Conservation (phyloP, 495 filamentous ascomycete species). For the Oidiodendron maius region DNA sequence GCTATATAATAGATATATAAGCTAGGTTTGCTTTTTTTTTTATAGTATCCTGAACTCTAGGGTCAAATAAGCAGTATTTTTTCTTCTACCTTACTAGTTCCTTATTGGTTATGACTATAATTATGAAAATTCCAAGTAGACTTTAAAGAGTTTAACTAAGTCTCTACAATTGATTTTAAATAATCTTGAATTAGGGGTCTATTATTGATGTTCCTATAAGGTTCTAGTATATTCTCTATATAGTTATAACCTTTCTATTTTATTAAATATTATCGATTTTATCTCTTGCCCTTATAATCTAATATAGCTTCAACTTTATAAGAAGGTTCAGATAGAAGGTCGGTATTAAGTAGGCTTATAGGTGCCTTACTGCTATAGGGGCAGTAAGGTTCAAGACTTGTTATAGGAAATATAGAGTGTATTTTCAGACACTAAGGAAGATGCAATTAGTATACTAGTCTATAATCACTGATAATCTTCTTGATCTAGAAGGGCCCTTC, state of each 20-base stretch:
- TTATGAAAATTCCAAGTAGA: too few relatives aligned
- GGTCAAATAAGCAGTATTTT: too few relatives aligned
- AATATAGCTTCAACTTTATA: background rate
- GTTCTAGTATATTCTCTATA: background rate
- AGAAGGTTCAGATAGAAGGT: background rate
- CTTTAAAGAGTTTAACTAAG: too few relatives aligned
- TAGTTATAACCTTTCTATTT: background rate
- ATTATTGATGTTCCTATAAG: slow-evolving; percentile 2
- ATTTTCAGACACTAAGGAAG: background rate
- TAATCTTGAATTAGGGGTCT: too few relatives aligned
- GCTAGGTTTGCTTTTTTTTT: too few relatives aligned
- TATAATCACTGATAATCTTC: background rate
- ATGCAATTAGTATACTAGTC: background rate
- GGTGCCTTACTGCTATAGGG: background rate
- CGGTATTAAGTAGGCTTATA: background rate
- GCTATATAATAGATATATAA: too few relatives aligned
- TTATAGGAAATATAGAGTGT: background rate
- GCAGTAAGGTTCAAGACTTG: background rate
- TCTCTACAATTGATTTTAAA: too few relatives aligned
- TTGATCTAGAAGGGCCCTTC: background rate
- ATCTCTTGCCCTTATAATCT: background rate
- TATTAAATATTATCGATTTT: background rate
- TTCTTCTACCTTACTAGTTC: too few relatives aligned
- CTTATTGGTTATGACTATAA: too few relatives aligned
- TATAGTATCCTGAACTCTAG: too few relatives aligned